Evolutionary conservation across 768 basidiomycete species (phyloP).

Genomic region (Cystofilobasidium capitatum): DNA sequence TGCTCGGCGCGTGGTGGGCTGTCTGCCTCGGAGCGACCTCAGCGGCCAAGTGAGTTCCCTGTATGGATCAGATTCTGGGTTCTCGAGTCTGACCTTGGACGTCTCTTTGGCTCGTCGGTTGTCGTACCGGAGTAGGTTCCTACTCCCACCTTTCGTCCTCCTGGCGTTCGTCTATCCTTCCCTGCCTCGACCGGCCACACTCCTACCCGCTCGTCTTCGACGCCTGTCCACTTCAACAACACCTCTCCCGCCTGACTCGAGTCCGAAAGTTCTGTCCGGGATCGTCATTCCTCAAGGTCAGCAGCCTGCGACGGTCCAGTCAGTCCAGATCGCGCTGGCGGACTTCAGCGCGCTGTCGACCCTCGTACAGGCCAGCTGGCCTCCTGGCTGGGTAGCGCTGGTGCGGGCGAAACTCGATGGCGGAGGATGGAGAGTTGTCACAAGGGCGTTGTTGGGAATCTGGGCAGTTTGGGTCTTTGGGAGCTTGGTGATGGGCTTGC

Average conservation of each 20-base stretch:
- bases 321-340: constrained; percentile 6
- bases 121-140: constrained; percentile 12
- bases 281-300: not conserved
- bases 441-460: not conserved
- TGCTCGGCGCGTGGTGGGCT: constrained; percentile 33
- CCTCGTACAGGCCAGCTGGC: constrained; percentile 8
- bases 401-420: not conserved
- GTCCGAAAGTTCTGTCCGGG: too few relatives aligned
- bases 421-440: not conserved
- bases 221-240: constrained; percentile 26
- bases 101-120: not conserved
- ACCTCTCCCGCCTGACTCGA: constrained; percentile 22
- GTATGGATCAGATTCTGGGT: constrained; percentile 8
- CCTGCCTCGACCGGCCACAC: constrained; percentile 3
- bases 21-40: constrained; percentile 31
- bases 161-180: not conserved
- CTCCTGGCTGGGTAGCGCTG: not conserved
- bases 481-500: constrained; percentile 10
- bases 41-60: constrained; percentile 28
- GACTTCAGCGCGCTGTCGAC: constrained; percentile 17
- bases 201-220: constrained; percentile 26
- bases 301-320: constrained; percentile 12
- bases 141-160: constrained; percentile 26
- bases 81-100: not conserved
- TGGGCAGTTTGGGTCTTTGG: constrained; percentile 21